Conservation (phyloP, 805 yeast genomes). For the Vanderwaltozyma polyspora region DNA sequence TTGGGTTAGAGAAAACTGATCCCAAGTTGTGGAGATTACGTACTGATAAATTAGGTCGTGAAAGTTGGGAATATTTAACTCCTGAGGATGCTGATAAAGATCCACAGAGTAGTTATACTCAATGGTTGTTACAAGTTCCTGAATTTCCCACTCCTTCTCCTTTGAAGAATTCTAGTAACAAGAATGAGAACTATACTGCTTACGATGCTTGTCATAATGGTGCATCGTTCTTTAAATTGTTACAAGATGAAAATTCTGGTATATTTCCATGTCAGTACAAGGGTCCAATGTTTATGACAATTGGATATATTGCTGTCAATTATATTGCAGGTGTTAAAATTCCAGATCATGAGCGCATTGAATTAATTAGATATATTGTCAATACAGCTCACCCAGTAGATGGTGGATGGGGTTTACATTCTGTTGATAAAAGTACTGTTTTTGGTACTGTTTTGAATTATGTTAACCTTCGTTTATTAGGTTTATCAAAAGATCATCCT, state of each 20-base stretch:
- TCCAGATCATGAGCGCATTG: conserved; percentile 52
- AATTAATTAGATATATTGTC: conserved; percentile 75
- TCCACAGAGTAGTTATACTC: conserved; percentile 45
- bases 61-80: conserved; percentile 63
- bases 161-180: conserved; percentile 11
- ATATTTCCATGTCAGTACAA: conserved; percentile 85
- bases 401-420: conserved; percentile 99
- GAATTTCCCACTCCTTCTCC: conserved; percentile 31
- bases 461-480: conserved; percentile 68
- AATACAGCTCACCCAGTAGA: conserved; percentile 93
- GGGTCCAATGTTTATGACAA: conserved; percentile 96
- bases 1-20: conserved; percentile 63
- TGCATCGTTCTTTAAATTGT: conserved; percentile 49
- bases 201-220: conserved; percentile 60
- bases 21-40: conserved; percentile 61
- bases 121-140: conserved; percentile 40
- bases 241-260: conserved; percentile 77
- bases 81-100: conserved; percentile 30
- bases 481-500: conserved; percentile 61
- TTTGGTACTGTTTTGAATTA: conserved; percentile 90
- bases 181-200: conserved; percentile 29
- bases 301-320: conserved; percentile 70
- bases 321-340: conserved; percentile 62
- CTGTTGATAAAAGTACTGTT: conserved; percentile 85
- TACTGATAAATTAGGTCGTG: conserved; percentile 62